Evolutionary conservation across 2,329 filamentous ascomycete genomes (phyloP).

Genomic region (Biscogniauxia sp.): DNA sequence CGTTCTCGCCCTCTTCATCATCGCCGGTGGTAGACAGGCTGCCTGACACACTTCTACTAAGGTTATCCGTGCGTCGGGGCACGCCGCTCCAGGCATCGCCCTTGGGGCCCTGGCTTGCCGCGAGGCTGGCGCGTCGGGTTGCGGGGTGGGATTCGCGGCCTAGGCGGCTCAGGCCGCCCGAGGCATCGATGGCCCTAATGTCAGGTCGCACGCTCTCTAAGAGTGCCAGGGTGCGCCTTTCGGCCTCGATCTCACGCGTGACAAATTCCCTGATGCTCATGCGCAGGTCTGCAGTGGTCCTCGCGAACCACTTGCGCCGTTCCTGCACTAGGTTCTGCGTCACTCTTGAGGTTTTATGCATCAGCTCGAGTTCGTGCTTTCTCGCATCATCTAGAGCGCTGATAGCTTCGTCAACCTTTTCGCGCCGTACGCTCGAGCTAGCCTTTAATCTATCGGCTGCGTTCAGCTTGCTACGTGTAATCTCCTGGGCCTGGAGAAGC

Average conservation of each 20-base stretch:
- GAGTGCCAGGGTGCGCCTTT: constrained; percentile 85
- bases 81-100: constrained; percentile 99
- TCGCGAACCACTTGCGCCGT: constrained; percentile 84
- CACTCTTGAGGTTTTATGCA: constrained; percentile 82
- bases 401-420: constrained; percentile 99
- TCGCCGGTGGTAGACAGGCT: constrained; percentile 65
- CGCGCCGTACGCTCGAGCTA: constrained; percentile 79
- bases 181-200: constrained; percentile 87
- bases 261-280: constrained; percentile 87
- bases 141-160: constrained; percentile 85
- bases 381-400: constrained; percentile 83
- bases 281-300: constrained; percentile 81
- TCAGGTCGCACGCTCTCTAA: constrained; percentile 93
- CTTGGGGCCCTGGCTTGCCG: constrained; percentile 89
- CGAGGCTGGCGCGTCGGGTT: constrained; percentile 69
- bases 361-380: constrained; percentile 75
- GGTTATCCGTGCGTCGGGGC: constrained; percentile 74
- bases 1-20: constrained; percentile 54
- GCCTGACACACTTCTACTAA: constrained; percentile 73
- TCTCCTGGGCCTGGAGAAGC: constrained; percentile 85
- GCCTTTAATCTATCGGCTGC: constrained; percentile 87
- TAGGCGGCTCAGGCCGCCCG: constrained; percentile 83
- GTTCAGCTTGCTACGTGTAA: constrained; percentile 75
- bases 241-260: constrained; percentile 90
- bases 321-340: constrained; percentile 86